Percentiles rank a stretch among this genome's conserved stretches.
phyloP scores from a whole-genome alignment of 1,284 basidiomycete species.

The Trichosporon inkin region DNA sequence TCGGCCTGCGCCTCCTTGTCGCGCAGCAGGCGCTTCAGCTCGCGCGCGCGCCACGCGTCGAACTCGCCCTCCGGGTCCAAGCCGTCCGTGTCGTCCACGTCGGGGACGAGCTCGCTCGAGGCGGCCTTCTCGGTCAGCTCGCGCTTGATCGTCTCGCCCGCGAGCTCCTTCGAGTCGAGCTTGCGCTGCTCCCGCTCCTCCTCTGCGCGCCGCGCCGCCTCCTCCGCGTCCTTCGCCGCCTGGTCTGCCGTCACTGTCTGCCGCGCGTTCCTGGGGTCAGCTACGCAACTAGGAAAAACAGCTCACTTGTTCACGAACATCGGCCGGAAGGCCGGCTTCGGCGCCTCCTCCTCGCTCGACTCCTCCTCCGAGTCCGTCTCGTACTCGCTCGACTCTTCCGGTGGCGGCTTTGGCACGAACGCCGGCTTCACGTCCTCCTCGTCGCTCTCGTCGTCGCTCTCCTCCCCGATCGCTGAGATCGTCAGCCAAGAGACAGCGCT shows the following conservation, averaged over 20 bases:
- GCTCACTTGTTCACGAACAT: constrained; percentile 48
- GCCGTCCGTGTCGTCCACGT: constrained; percentile 93
- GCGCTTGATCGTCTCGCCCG: constrained; percentile 48
- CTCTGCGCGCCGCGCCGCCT: constrained; percentile 36
- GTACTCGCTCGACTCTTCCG: constrained; percentile 48
- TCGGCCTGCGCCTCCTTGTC: constrained; percentile 78
- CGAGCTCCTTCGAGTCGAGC: constrained; percentile 45
- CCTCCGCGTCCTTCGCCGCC: constrained; percentile 41
- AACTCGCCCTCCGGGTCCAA: constrained; percentile 88
- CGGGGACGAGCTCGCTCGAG: constrained; percentile 65
- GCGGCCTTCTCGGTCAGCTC: constrained; percentile 62
- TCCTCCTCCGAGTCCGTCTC: constrained; percentile 49
- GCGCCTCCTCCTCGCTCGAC: constrained; percentile 37
- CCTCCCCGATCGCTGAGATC: constrained; percentile 16
- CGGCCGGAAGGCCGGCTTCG: constrained; percentile 47
- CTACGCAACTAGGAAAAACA: too few relatives aligned
- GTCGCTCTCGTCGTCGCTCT: constrained; percentile 26
- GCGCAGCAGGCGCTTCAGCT: constrained; percentile 81
- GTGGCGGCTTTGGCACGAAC: constrained; percentile 21
- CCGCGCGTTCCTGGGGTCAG: constrained; percentile 34
- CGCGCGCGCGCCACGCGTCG: constrained; percentile 89
- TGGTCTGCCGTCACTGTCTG: constrained; percentile 39
- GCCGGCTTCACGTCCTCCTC: constrained; percentile 34
- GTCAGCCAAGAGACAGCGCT: constrained; percentile 6
- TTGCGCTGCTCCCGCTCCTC: constrained; percentile 44